Evolutionary conservation across 108 stramenopile species (phyloP).

Genomic region (Cyclotella choctawhatcheeana): DNA sequence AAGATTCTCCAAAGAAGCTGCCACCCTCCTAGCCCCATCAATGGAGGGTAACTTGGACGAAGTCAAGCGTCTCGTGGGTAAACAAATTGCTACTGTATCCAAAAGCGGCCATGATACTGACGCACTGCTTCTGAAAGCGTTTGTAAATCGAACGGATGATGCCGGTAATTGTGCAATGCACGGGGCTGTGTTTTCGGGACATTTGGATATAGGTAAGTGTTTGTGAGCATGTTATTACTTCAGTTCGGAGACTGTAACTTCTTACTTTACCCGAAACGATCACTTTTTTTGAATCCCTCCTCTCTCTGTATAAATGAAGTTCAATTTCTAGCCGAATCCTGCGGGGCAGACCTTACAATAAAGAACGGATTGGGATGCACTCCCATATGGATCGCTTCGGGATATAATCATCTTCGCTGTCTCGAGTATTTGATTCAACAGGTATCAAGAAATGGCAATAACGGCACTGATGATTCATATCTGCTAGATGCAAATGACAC

Average conservation of each 20-base stretch:
- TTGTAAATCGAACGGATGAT: slow-evolving; percentile 32
- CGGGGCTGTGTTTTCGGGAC: slow-evolving; percentile 50
- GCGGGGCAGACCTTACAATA: slow-evolving; percentile 23
- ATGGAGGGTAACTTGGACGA: slow-evolving; percentile 55
- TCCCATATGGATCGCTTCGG: slow-evolving; percentile 54
- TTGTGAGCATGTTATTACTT: no score
- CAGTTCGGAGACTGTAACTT: no score
- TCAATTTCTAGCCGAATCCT: slow-evolving; percentile 15
- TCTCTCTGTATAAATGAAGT: no score
- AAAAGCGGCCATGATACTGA: slow-evolving; percentile 9
- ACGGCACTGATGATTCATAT: slow-evolving; percentile 17
- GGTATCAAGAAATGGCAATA: not conserved
- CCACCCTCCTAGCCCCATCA: slow-evolving; percentile 41
- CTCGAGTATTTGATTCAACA: slow-evolving; percentile 44
- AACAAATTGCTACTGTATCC: slow-evolving; percentile 20
- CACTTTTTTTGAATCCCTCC: no score
- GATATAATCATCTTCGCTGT: slow-evolving; percentile 42
- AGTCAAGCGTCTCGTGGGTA: slow-evolving; percentile 51
- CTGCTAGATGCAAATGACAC: slow-evolving; percentile 43
- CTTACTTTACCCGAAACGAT: no score
- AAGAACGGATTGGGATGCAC: slow-evolving; percentile 38
- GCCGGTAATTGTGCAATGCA: slow-evolving; percentile 51
- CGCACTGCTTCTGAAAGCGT: slow-evolving; percentile 15
- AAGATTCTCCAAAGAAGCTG: slow-evolving; percentile 17
- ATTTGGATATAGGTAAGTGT: slow-evolving; percentile 36